Base-by-base conservation (phyloP, 768 basidiomycete species). In the Clavaria fumosa region DNA sequence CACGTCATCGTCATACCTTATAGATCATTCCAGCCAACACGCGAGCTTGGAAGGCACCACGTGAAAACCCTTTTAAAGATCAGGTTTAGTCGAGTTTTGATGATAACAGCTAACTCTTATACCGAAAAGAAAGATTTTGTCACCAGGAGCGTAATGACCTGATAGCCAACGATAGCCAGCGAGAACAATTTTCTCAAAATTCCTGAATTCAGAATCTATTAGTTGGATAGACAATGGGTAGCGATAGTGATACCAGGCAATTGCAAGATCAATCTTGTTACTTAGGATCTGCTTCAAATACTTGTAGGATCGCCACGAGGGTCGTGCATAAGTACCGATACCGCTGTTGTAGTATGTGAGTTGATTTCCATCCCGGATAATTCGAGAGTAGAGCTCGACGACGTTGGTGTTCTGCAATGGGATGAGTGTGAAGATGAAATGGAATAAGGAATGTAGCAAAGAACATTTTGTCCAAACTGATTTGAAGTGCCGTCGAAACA, bases 21-120 rank as follows among this genome's bases (percentile, higher is more conserved):
- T 58, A 40, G 14, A 66, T 63, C 65, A 67, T 67, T 15, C 51
- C 65, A 2, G 65, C 60, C 27, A 67, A 34, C 1, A 52, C 57
- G 19, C 65, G 56, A 3, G 57, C 61, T 46, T 66, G 65, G 42
- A 64, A 68, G 11, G 63, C 66, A 4, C 64, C 65, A n/a, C 66
- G 61, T 2, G 66, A 66, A 43, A 62, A 67, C 3, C 64, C 64
- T 67, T n/a, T n/a, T 5, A 32, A 6, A 23, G 4, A 23, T 52
- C n/a, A 27, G 12, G 15, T 1, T 18, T 27, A 36, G 7, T 19
- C n/a, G 14, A 14, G 20, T 34, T n/a, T n/a, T n/a, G n/a, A n/a
- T n/a, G n/a, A n/a, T n/a, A n/a, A n/a, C n/a, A n/a, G n/a, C n/a
- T n/a, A n/a, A n/a, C 21, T 21, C 48, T 31, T 26, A n/a, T n/a